These are phyloP conservation scores for Ceratobasidium theobromae DNA, from an alignment of 1,284 basidiomycete species.

Conservation along the genomic window DNA sequence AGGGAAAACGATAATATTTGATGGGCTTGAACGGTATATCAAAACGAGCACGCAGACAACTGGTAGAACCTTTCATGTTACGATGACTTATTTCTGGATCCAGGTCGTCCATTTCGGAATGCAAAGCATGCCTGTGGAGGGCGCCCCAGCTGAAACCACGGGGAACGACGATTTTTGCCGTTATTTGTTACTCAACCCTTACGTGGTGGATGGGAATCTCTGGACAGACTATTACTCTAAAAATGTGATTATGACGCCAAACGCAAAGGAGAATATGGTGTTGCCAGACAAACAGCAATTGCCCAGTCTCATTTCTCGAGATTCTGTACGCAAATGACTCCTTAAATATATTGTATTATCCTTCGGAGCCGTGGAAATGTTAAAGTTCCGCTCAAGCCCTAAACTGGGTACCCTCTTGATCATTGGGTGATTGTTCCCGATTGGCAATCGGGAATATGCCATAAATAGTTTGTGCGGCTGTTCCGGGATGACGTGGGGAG, in stretches of 20 bases:
- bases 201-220: constrained; percentile 10
- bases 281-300: constrained; percentile 15
- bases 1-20: constrained; percentile 32
- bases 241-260: constrained; percentile 19
- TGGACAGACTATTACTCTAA: constrained; percentile 24
- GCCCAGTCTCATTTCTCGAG: constrained; percentile 16
- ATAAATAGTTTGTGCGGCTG: constrained; percentile 1
- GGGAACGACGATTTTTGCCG: constrained; percentile 20
- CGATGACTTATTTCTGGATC: constrained; percentile 36
- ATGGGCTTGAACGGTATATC: constrained; percentile 32
- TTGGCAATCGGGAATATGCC: not conserved
- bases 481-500: not conserved
- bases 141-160: not conserved
- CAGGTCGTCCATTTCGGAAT: constrained; percentile 34
- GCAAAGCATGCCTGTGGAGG: constrained; percentile 12
- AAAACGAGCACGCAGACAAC: constrained; percentile 30
- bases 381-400: not conserved
- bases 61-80: constrained; percentile 32
- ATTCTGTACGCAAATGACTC: not conserved
- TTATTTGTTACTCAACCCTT: constrained; percentile 16
- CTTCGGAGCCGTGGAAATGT: not conserved
- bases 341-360: not conserved
- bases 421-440: not conserved
- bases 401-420: not conserved
- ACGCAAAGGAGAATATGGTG: constrained; percentile 19